A percentile compares a stretch with the other conserved stretches of the same genome.
Conservation (phyloP, 768 basidiomycete genomes). For the Artomyces pyxidatus region DNA sequence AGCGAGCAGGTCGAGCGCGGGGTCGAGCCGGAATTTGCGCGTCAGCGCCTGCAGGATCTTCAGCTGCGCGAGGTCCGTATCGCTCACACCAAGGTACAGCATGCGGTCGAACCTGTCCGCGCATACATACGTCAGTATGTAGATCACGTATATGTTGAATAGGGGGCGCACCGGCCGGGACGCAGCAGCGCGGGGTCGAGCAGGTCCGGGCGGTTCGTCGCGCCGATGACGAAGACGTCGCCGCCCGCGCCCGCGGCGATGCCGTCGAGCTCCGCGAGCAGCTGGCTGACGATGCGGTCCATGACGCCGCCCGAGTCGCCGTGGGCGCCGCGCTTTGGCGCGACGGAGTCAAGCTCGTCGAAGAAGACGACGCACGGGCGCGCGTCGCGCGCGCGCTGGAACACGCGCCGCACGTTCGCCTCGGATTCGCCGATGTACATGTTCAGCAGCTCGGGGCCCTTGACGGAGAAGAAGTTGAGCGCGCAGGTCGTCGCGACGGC, state of each 20-base stretch:
- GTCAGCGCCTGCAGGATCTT: slow-evolving; percentile 88
- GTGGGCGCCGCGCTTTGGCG: slow-evolving; percentile 90
- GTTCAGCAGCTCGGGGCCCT: slow-evolving; percentile 91
- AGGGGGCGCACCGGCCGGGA: slow-evolving; percentile 64
- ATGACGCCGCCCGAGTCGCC: slow-evolving; percentile 97
- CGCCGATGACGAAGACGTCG: slow-evolving; percentile 91
- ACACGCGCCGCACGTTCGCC: slow-evolving; percentile 91
- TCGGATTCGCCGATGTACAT: slow-evolving; percentile 99
- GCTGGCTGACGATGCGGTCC: slow-evolving; percentile 95
- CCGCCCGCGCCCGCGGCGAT: slow-evolving; percentile 54
- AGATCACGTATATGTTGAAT: neutral
- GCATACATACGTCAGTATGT: neutral
- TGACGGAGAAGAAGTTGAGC: slow-evolving; percentile 95
- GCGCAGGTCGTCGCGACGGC: slow-evolving; percentile 94
- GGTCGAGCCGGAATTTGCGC: slow-evolving; percentile 80
- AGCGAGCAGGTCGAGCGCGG: slow-evolving; percentile 48
- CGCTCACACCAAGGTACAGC: slow-evolving; percentile 91
- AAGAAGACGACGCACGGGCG: slow-evolving; percentile 95
- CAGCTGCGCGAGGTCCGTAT: slow-evolving; percentile 76
- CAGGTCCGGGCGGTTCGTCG: slow-evolving; percentile 90
- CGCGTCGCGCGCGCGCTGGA: slow-evolving; percentile 86
- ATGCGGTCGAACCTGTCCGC: slow-evolving; percentile 81
- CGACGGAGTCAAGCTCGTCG: slow-evolving; percentile 92
- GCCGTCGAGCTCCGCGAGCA: slow-evolving; percentile 90
- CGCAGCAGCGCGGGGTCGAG: slow-evolving; percentile 84